phyloP scores from a whole-genome alignment of 108 stramenopile species.

The Cylindrotheca closterium region DNA sequence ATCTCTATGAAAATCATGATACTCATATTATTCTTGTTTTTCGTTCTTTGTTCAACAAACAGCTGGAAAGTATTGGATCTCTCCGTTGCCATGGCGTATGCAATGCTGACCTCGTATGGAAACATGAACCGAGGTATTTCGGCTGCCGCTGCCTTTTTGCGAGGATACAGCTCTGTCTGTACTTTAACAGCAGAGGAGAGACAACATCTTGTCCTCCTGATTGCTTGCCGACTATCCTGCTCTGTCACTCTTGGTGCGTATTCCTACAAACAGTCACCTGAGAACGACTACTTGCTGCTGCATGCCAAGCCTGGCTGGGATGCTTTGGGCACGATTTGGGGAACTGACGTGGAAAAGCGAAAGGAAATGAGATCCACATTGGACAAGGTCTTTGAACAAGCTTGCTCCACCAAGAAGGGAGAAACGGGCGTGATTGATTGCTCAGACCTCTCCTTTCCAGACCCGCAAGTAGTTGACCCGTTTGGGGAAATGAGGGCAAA shows the following conservation, averaged over 20 bases:
- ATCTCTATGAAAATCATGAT: constrained; percentile 16
- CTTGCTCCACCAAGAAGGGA: constrained; percentile 41
- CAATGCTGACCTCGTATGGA: constrained; percentile 72
- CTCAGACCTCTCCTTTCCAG: constrained; percentile 73
- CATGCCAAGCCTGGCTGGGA: constrained; percentile 88
- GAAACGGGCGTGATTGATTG: constrained; percentile 29
- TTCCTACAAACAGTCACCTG: constrained; percentile 76
- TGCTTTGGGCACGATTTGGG: constrained; percentile 78
- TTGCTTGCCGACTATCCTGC: constrained; percentile 72
- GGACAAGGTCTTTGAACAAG: constrained; percentile 53
- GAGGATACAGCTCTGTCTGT: constrained; percentile 68
- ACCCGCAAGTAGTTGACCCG: constrained; percentile 62
- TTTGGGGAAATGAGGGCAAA: constrained; percentile 41
- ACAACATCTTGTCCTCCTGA: constrained; percentile 67
- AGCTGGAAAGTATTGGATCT: constrained; percentile 88
- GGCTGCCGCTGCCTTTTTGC: constrained; percentile 76
- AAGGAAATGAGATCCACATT: constrained; percentile 30
- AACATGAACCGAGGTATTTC: constrained; percentile 63
- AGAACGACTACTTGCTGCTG: constrained; percentile 79
- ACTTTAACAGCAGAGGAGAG: constrained; percentile 64
- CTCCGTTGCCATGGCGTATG: constrained; percentile 84
- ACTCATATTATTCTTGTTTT: constrained; percentile 6
- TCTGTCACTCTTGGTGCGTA: constrained; percentile 84
- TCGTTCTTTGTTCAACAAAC: constrained; percentile 6
- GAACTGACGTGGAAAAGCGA: constrained; percentile 39